phyloP scores from a whole-genome alignment of 2,329 filamentous ascomycete species.

The Gaeumannomyces sp. region DNA sequence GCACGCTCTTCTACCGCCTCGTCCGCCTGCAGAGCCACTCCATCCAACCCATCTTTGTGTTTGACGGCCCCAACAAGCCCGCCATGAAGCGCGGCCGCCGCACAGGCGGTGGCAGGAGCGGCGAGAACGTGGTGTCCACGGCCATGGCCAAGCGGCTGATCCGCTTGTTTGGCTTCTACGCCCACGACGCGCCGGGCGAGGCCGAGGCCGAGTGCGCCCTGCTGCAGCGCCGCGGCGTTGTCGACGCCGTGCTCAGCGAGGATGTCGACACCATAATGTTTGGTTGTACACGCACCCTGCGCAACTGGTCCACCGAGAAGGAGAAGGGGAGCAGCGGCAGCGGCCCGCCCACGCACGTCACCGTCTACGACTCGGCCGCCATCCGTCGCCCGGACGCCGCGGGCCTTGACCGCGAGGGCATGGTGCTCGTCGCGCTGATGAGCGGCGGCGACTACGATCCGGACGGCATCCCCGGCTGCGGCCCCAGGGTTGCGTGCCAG shows the following conservation, averaged over 20 bases:
- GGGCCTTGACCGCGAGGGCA: conserved; percentile 74
- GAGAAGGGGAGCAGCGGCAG: conserved; percentile 54
- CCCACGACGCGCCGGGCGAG: conserved; percentile 85
- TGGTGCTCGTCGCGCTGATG: conserved; percentile 91
- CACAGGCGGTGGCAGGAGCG: conserved; percentile 55
- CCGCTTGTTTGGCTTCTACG: conserved; percentile 75
- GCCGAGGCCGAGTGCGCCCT: conserved; percentile 94
- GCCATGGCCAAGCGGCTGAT: conserved; percentile 79
- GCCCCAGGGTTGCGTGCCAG: conserved; percentile 81
- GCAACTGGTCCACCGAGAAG: conserved; percentile 78
- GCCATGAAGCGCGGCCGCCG: conserved; percentile 82
- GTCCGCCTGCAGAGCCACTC: conserved; percentile 45
- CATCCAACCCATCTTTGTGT: conserved; percentile 47
- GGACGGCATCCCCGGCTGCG: conserved; percentile 80
- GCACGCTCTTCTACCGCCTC: conserved; percentile 89
- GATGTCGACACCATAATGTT: conserved; percentile 99
- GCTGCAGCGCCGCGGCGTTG: conserved; percentile 72
- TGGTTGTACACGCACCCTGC: conserved; percentile 70
- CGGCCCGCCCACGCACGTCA: conserved; percentile 80
- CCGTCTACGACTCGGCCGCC: conserved; percentile 63
- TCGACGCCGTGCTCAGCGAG: conserved; percentile 91
- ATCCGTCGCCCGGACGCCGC: conserved; percentile 31
- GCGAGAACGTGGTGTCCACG: conserved; percentile 60
- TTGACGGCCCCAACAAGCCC: conserved; percentile 47
- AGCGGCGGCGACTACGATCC: conserved; percentile 93